These are phyloP conservation scores for Pichia sp. DNA, from an alignment of 1,139 yeast species.

Conservation along the genomic window DNA sequence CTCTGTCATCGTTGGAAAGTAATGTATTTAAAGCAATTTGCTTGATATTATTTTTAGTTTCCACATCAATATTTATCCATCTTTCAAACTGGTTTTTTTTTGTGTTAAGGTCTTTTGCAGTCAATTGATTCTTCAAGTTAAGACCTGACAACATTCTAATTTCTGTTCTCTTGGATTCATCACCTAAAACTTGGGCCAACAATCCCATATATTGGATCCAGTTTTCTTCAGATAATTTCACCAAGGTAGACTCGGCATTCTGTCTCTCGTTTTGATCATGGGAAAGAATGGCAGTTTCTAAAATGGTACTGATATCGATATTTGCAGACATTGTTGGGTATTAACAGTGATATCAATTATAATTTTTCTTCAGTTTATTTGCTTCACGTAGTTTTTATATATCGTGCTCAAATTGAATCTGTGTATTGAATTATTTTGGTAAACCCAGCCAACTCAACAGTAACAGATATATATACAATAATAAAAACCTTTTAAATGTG, in stretches of 20 bases:
- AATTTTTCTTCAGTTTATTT: no score
- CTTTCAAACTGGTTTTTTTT: slow-evolving; percentile 47
- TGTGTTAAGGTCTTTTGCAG: slow-evolving; percentile 59
- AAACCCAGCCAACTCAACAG: no score
- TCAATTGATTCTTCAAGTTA: slow-evolving; percentile 77
- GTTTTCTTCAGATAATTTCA: slow-evolving; percentile 63
- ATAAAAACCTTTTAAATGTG: no score
- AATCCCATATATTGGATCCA: slow-evolving; percentile 66
- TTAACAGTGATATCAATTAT: no score
- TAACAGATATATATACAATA: no score
- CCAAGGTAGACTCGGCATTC: slow-evolving; percentile 74
- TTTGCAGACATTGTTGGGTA: no score
- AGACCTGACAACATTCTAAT: slow-evolving; percentile 91
- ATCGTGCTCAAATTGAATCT: background rate
- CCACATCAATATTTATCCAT: slow-evolving; percentile 52
- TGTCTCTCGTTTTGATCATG: slow-evolving; percentile 63
- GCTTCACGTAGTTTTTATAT: background rate
- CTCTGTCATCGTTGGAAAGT: slow-evolving; percentile 60
- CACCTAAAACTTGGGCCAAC: slow-evolving; percentile 65
- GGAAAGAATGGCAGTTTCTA: slow-evolving; percentile 70
- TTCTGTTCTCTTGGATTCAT: slow-evolving; percentile 60
- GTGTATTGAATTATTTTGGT: no score
- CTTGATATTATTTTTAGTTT: slow-evolving; percentile 58
- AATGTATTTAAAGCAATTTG: slow-evolving; percentile 57
- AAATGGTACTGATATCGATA: slow-evolving; percentile 55